A percentile compares a stretch with the other conserved stretches of the same genome.
phyloP scores from a whole-genome alignment of 2,329 filamentous ascomycete species.

The Xylogone sp. region DNA sequence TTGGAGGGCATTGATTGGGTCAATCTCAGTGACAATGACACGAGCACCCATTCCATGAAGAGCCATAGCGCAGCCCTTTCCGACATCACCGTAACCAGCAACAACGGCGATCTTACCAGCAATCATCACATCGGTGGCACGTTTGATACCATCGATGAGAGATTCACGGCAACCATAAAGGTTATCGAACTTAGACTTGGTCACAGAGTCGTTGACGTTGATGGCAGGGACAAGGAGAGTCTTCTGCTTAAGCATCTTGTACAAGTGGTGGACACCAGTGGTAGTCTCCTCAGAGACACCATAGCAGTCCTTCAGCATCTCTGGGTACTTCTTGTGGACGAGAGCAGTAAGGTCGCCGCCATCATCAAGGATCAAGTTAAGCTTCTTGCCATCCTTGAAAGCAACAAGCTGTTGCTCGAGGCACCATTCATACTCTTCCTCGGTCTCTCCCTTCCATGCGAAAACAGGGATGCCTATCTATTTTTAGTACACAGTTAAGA shows the following conservation, averaged over 20 bases:
- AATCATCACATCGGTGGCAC: slow-evolving; percentile 99
- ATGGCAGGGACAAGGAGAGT: slow-evolving; percentile 89
- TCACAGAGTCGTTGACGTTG: slow-evolving; percentile 99
- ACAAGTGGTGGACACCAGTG: slow-evolving; percentile 98
- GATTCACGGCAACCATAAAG: slow-evolving; percentile 99
- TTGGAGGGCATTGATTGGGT: slow-evolving; percentile 99
- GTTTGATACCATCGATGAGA: slow-evolving; percentile 99
- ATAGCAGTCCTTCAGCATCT: slow-evolving; percentile 97
- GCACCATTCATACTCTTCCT: slow-evolving; percentile 99
- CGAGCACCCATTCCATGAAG: slow-evolving; percentile 96
- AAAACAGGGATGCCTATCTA: slow-evolving; percentile 76
- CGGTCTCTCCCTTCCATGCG: slow-evolving; percentile 79
- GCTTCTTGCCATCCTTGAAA: slow-evolving; percentile 94
- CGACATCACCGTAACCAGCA: slow-evolving; percentile 97
- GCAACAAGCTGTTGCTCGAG: slow-evolving; percentile 95
- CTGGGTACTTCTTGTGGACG: slow-evolving; percentile 97
- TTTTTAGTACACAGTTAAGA: slow-evolving; percentile 9
- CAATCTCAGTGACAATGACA: slow-evolving; percentile 93
- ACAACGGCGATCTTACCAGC: slow-evolving; percentile 98
- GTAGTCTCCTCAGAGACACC: slow-evolving; percentile 99
- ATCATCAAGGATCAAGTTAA: slow-evolving; percentile 99
- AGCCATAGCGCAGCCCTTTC: slow-evolving; percentile 96
- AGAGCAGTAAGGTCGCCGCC: slow-evolving; percentile 95
- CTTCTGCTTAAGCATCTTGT: slow-evolving; percentile 92
- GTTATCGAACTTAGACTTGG: slow-evolving; percentile 99